Evolutionary conservation across 768 basidiomycete species (phyloP), one percentile per base, ranked within the genome.

Genomic region (Tremella yokohamensis): DNA sequence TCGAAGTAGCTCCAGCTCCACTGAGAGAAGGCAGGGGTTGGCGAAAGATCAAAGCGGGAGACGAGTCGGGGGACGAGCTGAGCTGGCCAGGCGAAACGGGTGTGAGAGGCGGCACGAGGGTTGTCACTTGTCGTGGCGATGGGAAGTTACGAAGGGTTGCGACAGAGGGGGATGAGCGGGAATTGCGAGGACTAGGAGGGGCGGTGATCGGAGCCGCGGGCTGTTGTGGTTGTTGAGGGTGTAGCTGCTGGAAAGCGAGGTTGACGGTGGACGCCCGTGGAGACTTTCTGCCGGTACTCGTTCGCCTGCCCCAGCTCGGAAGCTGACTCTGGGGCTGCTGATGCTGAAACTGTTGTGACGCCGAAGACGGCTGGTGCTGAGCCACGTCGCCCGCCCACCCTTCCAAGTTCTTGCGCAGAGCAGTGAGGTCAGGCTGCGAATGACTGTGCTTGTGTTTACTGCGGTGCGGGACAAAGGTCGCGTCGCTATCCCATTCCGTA

Each of bases 341-440:
- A 6, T 15, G 48, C 22, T 22, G 42, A 4, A 6, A 16, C 42
- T 18, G 42, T 12, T 16, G 48, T 12, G 47, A 20, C 15, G 47
- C 19, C 22, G 56, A 19, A 16, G 45, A 20, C 25, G 20, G 15
- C 25, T 7, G 26, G 16, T 13, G 18, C 24, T 12, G 45, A 16
- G 64, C 64, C 11, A 64, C 63, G 40, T 57, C 61, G 20, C 58
- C 63, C n/a, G 58, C 66, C 66, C 66, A 68, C 15, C 65, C 65
- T 45, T 61, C 62, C 13, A 63, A 39, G 19, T 58, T 40, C 45
- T 57, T 56, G 19, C 66, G 49, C 18, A 68, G 22, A 20, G 58
- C 61, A n/a, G 52, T 50, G 13, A 68, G 37, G 54, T 68, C 61
- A 2, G 66, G 66, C 48, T 68, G 66, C 8, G 62, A 64, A 2